Evolutionary conservation across 768 basidiomycete species (phyloP).

Genomic region (Cyclocybe aegerita): DNA sequence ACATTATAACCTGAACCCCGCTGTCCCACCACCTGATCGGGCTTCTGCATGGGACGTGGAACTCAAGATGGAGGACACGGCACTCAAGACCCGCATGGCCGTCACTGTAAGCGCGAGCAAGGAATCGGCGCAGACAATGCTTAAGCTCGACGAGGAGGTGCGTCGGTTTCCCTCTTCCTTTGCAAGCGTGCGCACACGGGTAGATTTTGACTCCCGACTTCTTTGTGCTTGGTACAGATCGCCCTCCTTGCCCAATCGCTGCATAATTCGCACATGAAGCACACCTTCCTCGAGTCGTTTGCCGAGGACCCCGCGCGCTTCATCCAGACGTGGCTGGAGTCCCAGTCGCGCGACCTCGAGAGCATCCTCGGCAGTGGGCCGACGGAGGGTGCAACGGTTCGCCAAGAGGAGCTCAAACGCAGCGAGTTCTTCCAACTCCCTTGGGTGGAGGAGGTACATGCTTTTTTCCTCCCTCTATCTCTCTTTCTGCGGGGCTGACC

Average conservation of each 20-base stretch:
- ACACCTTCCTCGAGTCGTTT: slow-evolving; percentile 83
- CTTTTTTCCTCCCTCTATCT: background rate
- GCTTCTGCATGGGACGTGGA: slow-evolving; percentile 86
- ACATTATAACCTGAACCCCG: slow-evolving; percentile 72
- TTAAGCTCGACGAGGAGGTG: slow-evolving; percentile 88
- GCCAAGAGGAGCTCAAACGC: slow-evolving; percentile 85
- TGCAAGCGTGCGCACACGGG: background rate
- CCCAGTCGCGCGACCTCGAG: slow-evolving; percentile 89
- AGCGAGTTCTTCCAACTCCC: slow-evolving; percentile 91
- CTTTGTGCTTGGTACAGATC: slow-evolving; percentile 46
- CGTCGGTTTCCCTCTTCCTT: slow-evolving; percentile 3
- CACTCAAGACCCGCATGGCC: slow-evolving; percentile 71
- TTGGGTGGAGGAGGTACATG: slow-evolving; percentile 77
- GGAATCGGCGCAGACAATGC: slow-evolving; percentile 65
- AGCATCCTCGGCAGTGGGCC: slow-evolving; percentile 86
- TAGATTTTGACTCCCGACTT: background rate
- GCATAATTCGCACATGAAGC: slow-evolving; percentile 84
- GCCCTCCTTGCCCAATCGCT: slow-evolving; percentile 82
- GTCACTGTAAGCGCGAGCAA: slow-evolving; percentile 69
- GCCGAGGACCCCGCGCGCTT: slow-evolving; percentile 76
- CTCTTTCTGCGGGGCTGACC: slow-evolving; percentile 1
- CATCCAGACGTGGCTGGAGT: slow-evolving; percentile 88
- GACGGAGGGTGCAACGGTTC: slow-evolving; percentile 71
- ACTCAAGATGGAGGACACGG: slow-evolving; percentile 80
- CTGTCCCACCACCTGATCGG: slow-evolving; percentile 61